Conservation (phyloP, 2,329 filamentous ascomycete genomes). For the Hypoxylon sp. region DNA sequence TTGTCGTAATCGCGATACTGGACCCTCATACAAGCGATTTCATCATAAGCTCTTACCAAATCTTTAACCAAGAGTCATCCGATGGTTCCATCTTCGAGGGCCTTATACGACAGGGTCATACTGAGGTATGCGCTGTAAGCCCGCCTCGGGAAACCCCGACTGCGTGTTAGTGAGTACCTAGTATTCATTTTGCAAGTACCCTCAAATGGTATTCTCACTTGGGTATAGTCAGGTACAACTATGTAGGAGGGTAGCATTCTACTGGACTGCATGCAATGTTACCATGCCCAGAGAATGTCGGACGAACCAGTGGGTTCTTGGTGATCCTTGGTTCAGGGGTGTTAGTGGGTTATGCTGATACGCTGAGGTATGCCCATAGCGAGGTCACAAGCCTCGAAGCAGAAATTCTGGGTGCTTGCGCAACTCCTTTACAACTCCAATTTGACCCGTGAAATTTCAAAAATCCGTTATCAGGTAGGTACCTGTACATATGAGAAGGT, state of each 20-base stretch:
- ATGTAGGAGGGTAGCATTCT: slow-evolving; percentile 15
- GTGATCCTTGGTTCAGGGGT: slow-evolving; percentile 28
- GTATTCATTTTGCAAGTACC: slow-evolving; percentile 9
- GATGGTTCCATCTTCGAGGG: not conserved
- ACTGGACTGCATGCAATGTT: slow-evolving; percentile 26
- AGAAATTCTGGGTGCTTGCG: slow-evolving; percentile 4
- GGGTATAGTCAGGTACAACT: slow-evolving; percentile 21
- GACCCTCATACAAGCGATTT: not conserved
- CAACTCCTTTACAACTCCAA: not conserved
- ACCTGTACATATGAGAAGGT: slow-evolving; percentile 2
- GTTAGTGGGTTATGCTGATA: slow-evolving; percentile 24
- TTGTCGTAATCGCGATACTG: not conserved
- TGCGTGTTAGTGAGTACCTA: slow-evolving; percentile 4
- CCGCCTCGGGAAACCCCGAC: slow-evolving; percentile 5
- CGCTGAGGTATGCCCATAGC: not conserved
- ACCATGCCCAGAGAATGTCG: slow-evolving; percentile 24
- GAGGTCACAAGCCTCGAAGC: slow-evolving; percentile 1
- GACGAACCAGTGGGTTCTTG: slow-evolving; percentile 18
- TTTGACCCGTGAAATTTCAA: not conserved
- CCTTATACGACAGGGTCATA: not conserved
- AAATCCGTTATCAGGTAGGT: no score
- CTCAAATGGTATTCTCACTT: slow-evolving; percentile 9
- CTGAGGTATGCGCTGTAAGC: slow-evolving; percentile 4
- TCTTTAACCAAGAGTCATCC: not conserved
- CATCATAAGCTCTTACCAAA: not conserved